Evolutionary conservation across 2,329 filamentous ascomycete genomes (phyloP).

Genomic region (Alternaria hordeiaustralica): DNA sequence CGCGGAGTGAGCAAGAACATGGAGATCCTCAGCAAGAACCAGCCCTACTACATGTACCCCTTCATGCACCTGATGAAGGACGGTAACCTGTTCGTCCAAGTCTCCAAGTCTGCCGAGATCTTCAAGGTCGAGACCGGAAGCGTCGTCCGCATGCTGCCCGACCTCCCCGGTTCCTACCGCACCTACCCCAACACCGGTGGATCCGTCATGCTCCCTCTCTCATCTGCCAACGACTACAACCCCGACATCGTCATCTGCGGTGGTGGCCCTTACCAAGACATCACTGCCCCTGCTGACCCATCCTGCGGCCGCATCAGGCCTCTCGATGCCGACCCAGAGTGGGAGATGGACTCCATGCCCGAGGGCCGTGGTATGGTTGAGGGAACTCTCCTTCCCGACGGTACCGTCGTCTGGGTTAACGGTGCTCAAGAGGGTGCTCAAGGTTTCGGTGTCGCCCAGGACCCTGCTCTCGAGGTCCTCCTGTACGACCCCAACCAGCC

Average conservation of each 20-base stretch:
- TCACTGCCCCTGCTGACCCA: slow-evolving; percentile 64
- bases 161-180: slow-evolving; percentile 63
- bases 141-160: slow-evolving; percentile 56
- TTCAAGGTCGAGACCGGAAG: slow-evolving; percentile 59
- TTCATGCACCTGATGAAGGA: slow-evolving; percentile 66
- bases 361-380: slow-evolving; percentile 67
- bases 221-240: slow-evolving; percentile 59
- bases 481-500: slow-evolving; percentile 64
- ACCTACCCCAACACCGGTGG: slow-evolving; percentile 68
- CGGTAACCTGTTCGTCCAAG: slow-evolving; percentile 64
- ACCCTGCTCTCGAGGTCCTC: slow-evolving; percentile 63
- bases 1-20: slow-evolving; percentile 58
- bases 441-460: slow-evolving; percentile 64
- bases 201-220: slow-evolving; percentile 63
- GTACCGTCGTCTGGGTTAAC: slow-evolving; percentile 68
- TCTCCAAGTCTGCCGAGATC: slow-evolving; percentile 62
- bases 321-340: slow-evolving; percentile 55
- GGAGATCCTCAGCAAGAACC: slow-evolving; percentile 63
- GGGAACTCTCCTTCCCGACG: slow-evolving; percentile 65
- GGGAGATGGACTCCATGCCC: slow-evolving; percentile 67
- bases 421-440: slow-evolving; percentile 65
- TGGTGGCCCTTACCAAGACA: slow-evolving; percentile 66
- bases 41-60: slow-evolving; percentile 71
- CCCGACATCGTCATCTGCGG: slow-evolving; percentile 65
- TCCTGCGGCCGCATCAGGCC: slow-evolving; percentile 65